Evolutionary conservation across 106 monocot genomes (phyloP), one percentile per base, ranked within the genome.

Genomic region (Dendrobium nobile): DNA sequence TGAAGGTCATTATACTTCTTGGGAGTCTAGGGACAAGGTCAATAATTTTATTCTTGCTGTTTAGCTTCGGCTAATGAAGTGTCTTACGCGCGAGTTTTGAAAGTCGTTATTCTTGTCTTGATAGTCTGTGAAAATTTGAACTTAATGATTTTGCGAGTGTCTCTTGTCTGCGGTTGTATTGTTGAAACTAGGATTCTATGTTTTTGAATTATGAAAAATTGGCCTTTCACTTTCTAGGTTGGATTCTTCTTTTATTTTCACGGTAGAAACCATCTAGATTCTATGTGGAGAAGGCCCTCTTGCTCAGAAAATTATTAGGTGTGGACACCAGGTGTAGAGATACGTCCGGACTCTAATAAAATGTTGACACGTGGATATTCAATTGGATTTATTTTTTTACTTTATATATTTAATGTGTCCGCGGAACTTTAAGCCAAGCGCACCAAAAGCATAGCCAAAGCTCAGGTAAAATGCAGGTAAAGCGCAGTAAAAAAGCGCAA

Each of bases 21-120:
- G 47, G 76, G 47, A 76, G 51, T 3, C 7, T 10, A 76, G 76
- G 76, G 76, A 76, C 27, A 76, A 76, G 45, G 76, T 76, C 19
- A 48, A 26, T 37, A 44, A 6, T 43, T 47, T 28, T 47, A n/a
- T 45, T 10, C 15, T 48, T 22, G 70, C 7, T 70, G 37, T 31
- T 37, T 70, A 27, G 33, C 9, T 37, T 31, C 15, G 70, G n/a
- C 61, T n/a, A 3, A 61, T 19, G 61, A 61, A 61, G n/a, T 37
- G 61, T n/a, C n/a, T 61, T 61, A 22, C 6, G 61, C n/a, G 61
- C n/a, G 19, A n/a, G 61, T 22, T 61, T 22, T 61, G 20, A 61
- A 22, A 61, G 22, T 61, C 22, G 20, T 61, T 61, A 61, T 61
- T 22, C n/a, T 61, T 61, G 22, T 22, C 22, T 61, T 61, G n/a